Conservation (phyloP, 148 eudicot species). For the Rheum nobile region DNA sequence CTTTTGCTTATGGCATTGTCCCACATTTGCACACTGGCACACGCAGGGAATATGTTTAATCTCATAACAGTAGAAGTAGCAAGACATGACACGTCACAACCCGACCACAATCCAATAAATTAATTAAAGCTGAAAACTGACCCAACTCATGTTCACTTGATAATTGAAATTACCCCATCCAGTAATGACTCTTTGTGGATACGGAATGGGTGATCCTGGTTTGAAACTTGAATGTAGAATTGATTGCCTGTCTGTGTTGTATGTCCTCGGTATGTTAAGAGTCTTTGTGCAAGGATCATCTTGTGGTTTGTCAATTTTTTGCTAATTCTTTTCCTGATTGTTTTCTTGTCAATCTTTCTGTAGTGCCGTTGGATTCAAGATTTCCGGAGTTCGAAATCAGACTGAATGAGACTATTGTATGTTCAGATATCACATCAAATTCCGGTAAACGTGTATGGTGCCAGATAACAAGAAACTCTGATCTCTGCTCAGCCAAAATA, state of each 20-base stretch:
- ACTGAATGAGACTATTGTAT: slow-evolving; percentile 32
- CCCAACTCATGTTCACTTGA: not conserved
- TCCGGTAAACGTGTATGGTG: slow-evolving; percentile 55
- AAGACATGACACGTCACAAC: too few species aligned
- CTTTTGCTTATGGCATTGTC: not conserved
- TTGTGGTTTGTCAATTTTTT: not conserved
- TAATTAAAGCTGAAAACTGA: not conserved
- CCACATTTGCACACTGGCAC: not conserved
- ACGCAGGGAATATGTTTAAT: not conserved
- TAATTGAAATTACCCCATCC: not conserved
- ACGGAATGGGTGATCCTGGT: not conserved
- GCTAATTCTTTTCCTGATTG: not conserved
- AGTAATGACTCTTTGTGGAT: not conserved
- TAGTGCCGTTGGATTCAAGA: slow-evolving; percentile 48
- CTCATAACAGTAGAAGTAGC: too few species aligned
- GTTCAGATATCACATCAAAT: slow-evolving; percentile 32
- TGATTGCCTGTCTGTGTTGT: not conserved
- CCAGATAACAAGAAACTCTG: slow-evolving; percentile 51
- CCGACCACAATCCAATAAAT: too few species aligned
- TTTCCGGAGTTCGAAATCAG: slow-evolving; percentile 45
- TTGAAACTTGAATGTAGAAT: not conserved
- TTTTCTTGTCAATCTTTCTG: slow-evolving; percentile 7
- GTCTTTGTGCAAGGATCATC: not conserved
- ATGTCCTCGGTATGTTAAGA: not conserved
- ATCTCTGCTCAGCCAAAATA: slow-evolving; percentile 46